A percentile compares a stretch with the other conserved stretches of the same genome.
These are phyloP conservation scores for Dryas octopetala DNA, from an alignment of 306 rosid species.

Conservation along the genomic window DNA sequence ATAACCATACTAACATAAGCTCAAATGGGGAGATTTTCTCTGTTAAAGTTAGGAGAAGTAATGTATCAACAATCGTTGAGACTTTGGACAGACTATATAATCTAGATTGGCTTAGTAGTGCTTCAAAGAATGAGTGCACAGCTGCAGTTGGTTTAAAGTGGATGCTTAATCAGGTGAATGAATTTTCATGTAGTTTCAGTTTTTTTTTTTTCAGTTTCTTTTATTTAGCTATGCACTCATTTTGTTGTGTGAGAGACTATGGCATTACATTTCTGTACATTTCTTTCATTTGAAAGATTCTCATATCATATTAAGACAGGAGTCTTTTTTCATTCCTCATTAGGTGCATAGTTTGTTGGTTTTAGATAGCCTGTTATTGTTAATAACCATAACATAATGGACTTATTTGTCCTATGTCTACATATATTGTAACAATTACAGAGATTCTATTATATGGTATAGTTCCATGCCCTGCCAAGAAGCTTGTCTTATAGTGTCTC, in stretches of 20 bases:
- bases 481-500: neutral
- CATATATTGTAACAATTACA: neutral
- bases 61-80: conserved; percentile 73
- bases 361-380: neutral
- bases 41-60: conserved; percentile 84
- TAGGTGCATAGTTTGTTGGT: neutral
- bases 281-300: conserved; percentile 3
- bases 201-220: neutral
- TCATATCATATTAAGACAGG: conserved; percentile 15
- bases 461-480: neutral
- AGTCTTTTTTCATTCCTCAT: conserved; percentile 16
- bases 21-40: conserved; percentile 97
- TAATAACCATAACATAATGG: neutral
- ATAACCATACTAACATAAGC: conserved; percentile 88
- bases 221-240: neutral
- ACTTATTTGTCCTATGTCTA: neutral
- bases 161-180: conserved; percentile 97
- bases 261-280: neutral
- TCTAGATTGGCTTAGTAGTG: conserved; percentile 91
- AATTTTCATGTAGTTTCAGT: neutral
- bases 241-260: conserved; percentile 3
- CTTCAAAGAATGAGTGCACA: conserved; percentile 94
- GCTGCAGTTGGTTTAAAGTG: conserved; percentile 99
- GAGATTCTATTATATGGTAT: neutral
- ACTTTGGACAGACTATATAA: conserved; percentile 79